These are phyloP conservation scores for Epichloe gansuensis DNA, from an alignment of 2,329 filamentous ascomycete genomes.

Conservation along the genomic window DNA sequence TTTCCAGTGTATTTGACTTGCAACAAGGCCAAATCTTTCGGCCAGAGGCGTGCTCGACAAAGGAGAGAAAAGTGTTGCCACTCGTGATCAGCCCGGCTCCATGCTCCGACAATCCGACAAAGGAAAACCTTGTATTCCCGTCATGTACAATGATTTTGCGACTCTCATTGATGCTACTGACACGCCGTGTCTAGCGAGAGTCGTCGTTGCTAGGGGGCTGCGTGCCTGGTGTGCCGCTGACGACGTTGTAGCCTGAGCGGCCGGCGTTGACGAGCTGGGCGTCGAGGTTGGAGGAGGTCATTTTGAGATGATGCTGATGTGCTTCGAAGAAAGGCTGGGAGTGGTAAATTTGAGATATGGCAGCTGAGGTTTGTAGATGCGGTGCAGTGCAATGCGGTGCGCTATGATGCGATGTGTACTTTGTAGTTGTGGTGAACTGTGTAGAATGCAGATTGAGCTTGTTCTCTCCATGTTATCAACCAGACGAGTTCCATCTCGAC, in stretches of 20 bases:
- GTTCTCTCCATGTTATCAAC: no score
- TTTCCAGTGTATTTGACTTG: neutral
- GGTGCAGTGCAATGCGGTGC: no score
- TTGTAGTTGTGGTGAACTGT: no score
- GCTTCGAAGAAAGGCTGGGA: no score
- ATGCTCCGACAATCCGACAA: neutral
- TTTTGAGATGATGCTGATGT: neutral
- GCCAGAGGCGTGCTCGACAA: neutral
- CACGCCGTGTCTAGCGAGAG: slow-evolving; percentile 6
- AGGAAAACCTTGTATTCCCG: neutral
- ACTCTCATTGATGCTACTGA: no score
- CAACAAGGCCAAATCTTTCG: neutral
- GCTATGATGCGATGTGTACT: no score
- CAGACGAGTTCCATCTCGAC: no score
- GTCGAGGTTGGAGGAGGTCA: slow-evolving; percentile 12
- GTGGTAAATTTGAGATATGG: no score
- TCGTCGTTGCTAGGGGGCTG: slow-evolving; percentile 3
- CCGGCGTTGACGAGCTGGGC: slow-evolving; percentile 24
- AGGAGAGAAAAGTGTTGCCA: neutral
- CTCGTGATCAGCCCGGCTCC: neutral
- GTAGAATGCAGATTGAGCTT: no score
- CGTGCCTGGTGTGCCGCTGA: slow-evolving; percentile 15
- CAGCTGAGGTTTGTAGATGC: no score
- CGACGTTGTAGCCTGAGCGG: slow-evolving; percentile 32
- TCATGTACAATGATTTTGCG: no score